Percentiles rank a stretch among this genome's conserved stretches.
phyloP scores from a whole-genome alignment of 108 stramenopile species.

The Seminavis robusta region DNA sequence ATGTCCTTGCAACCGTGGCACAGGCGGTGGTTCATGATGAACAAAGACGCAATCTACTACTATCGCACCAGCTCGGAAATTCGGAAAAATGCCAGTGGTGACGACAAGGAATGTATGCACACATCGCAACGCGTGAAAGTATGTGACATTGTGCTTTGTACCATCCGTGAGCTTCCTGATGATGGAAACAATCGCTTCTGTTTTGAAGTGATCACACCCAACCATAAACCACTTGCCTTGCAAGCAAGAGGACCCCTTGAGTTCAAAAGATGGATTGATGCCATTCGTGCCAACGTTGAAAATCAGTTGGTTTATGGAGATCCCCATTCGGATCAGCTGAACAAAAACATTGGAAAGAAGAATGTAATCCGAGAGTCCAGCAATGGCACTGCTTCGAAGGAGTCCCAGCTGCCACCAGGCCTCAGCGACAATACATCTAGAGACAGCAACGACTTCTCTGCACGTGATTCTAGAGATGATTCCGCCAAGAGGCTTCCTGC shows the following conservation, averaged over 20 bases:
- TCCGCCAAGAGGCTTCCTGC: too few relatives aligned
- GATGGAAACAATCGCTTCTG: slow-evolving; percentile 72
- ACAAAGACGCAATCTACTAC: slow-evolving; percentile 78
- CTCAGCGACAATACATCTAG: too few relatives aligned
- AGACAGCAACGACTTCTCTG: background rate
- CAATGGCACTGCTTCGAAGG: too few relatives aligned
- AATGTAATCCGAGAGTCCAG: too few relatives aligned
- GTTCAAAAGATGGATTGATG: slow-evolving; percentile 80
- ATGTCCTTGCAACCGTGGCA: slow-evolving; percentile 72
- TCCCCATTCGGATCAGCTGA: slow-evolving; percentile 33
- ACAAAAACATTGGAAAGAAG: slow-evolving; percentile 12
- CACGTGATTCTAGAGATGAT: background rate
- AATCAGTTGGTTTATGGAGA: slow-evolving; percentile 69
- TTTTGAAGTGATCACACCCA: slow-evolving; percentile 92
- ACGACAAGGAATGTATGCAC: slow-evolving; percentile 20
- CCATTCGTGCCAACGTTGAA: slow-evolving; percentile 76
- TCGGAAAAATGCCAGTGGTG: slow-evolving; percentile 28
- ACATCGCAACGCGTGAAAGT: slow-evolving; percentile 77
- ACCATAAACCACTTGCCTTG: slow-evolving; percentile 79
- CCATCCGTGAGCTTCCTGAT: slow-evolving; percentile 75
- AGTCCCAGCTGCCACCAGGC: too few relatives aligned
- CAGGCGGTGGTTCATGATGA: slow-evolving; percentile 85
- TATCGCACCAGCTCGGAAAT: slow-evolving; percentile 45
- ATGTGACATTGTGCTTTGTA: slow-evolving; percentile 90
- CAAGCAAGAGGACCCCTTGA: slow-evolving; percentile 88